Conservation (phyloP, 345 rosid genomes). For the Lagerstroemia speciosa region DNA sequence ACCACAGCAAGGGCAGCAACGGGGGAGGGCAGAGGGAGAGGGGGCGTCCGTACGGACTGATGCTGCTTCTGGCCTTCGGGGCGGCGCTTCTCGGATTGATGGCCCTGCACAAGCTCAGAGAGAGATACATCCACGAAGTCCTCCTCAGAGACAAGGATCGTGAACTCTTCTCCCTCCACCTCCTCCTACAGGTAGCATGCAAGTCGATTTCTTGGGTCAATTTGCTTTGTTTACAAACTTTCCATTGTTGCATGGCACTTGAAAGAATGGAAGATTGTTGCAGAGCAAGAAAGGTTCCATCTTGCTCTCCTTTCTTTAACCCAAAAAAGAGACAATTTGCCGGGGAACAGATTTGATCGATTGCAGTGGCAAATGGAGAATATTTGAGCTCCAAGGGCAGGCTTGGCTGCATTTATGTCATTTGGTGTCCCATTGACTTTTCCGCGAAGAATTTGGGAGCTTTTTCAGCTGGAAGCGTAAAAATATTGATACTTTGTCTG, state of each 20-base stretch:
- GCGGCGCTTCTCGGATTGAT: slow-evolving; percentile 48
- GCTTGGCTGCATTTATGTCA: neutral
- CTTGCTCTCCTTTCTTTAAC: no score
- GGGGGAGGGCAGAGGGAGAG: slow-evolving; percentile 24
- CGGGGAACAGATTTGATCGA: no score
- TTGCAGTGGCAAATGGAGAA: no score
- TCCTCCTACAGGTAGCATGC: slow-evolving; percentile 42
- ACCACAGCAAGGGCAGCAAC: slow-evolving; percentile 18
- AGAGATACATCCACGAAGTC: slow-evolving; percentile 41
- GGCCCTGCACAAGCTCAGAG: slow-evolving; percentile 45
- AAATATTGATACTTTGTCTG: neutral
- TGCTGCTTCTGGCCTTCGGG: slow-evolving; percentile 47
- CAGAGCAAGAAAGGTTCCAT: no score
- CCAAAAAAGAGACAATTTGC: no score
- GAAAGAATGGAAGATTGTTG: neutral
- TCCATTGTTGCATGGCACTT: neutral
- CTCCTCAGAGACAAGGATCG: slow-evolving; percentile 36
- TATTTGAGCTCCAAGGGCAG: no score
- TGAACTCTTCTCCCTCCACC: slow-evolving; percentile 35
- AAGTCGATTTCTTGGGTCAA: neutral
- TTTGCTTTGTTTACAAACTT: no score
- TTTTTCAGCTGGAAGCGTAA: neutral
- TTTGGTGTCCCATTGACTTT: neutral
- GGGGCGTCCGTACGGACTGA: slow-evolving; percentile 24
- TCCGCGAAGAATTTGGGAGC: neutral